Evolutionary conservation across 208 protist species (phyloP).

Genomic region (Trichomonas gallinae): DNA sequence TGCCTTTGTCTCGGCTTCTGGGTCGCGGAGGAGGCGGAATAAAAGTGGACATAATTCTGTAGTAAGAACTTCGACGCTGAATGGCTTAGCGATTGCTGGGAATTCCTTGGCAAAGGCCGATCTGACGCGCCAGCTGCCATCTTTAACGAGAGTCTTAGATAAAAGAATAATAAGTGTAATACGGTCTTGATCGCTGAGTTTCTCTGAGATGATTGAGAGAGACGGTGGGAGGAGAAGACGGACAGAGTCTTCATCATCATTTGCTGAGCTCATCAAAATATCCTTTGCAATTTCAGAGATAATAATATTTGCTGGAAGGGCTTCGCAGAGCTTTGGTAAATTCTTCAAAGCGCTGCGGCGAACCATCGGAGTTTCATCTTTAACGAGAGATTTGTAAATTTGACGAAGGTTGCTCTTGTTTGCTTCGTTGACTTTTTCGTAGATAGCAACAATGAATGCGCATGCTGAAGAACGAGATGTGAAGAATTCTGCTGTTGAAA

Average conservation of each 20-base stretch:
- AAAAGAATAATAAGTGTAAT: neutral
- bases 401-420: neutral
- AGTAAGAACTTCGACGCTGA: neutral
- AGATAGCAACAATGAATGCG: neutral
- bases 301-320: neutral
- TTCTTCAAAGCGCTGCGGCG: neutral
- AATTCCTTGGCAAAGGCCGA: neutral
- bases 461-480: neutral
- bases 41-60: neutral
- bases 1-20: slow-evolving; percentile 9
- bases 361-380: slow-evolving; percentile 20
- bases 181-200: neutral
- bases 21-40: neutral
- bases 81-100: neutral
- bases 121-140: neutral
- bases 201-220: neutral
- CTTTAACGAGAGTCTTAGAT: neutral
- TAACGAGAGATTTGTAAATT: neutral
- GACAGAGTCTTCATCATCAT: slow-evolving; percentile 21
- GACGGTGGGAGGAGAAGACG: neutral
- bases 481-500: neutral
- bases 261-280: neutral
- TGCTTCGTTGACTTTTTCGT: neutral
- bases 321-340: slow-evolving; percentile 4
- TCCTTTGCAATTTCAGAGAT: slow-evolving; percentile 2